phyloP scores from a whole-genome alignment of 108 stramenopile species.

The Skeletonema marinoi region DNA sequence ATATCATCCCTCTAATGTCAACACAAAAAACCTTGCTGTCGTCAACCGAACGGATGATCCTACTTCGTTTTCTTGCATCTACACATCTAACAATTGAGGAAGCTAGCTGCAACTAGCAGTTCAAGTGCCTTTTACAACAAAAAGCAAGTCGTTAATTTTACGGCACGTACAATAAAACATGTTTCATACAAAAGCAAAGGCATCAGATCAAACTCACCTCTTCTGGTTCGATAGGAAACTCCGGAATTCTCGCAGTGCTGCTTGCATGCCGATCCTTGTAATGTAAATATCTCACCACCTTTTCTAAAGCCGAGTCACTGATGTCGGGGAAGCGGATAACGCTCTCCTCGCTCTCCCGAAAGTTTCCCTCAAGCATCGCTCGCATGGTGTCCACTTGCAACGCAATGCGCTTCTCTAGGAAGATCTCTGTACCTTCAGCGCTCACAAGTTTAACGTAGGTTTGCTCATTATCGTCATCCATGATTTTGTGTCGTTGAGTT shows the following conservation, averaged over 20 bases:
- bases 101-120: slow-evolving; percentile 83
- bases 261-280: slow-evolving; percentile 79
- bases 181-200: too few relatives aligned
- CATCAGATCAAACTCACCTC: slow-evolving; percentile 31
- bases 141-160: not conserved
- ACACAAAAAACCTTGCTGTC: not conserved
- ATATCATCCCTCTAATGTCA: too few relatives aligned
- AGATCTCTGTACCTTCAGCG: slow-evolving; percentile 73
- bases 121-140: slow-evolving; percentile 61
- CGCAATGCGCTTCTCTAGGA: slow-evolving; percentile 37
- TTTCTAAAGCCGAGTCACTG: slow-evolving; percentile 67
- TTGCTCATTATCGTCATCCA: slow-evolving; percentile 45
- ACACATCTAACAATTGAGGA: slow-evolving; percentile 71
- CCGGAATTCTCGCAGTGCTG: slow-evolving; percentile 66
- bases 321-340: slow-evolving; percentile 86
- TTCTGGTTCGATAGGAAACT: slow-evolving; percentile 88
- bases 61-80: not conserved
- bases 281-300: slow-evolving; percentile 80
- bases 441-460: slow-evolving; percentile 83
- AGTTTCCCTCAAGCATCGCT: slow-evolving; percentile 80
- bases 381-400: slow-evolving; percentile 66
- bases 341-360: slow-evolving; percentile 82
- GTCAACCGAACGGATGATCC: not conserved
- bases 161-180: not conserved
- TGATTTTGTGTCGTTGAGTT: slow-evolving; percentile 12